phyloP scores from a whole-genome alignment of 768 basidiomycete genomes.

The Lactifluus volemus region DNA sequence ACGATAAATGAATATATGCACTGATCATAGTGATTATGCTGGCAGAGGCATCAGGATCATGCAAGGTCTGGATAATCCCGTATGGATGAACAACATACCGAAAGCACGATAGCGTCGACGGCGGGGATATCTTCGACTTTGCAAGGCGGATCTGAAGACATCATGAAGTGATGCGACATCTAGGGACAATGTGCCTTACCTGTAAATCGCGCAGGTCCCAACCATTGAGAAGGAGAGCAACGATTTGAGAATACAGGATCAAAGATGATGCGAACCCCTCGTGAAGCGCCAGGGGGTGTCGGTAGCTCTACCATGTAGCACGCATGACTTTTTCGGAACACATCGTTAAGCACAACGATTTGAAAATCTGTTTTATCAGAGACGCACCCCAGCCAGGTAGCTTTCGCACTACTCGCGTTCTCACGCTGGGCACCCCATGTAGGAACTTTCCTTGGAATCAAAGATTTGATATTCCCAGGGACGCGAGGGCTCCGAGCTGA shows the following conservation, averaged over 20 bases:
- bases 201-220: slow-evolving; percentile 29
- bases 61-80: background rate
- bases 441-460: slow-evolving; percentile 12
- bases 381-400: slow-evolving; percentile 18
- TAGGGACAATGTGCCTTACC: slow-evolving; percentile 21
- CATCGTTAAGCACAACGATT: background rate
- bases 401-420: slow-evolving; percentile 13
- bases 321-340: slow-evolving; percentile 27
- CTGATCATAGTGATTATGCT: slow-evolving; percentile 36
- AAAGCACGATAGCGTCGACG: slow-evolving; percentile 42
- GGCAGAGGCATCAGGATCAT: background rate
- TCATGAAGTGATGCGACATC: background rate
- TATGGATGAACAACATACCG: slow-evolving; percentile 27
- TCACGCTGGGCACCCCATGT: slow-evolving; percentile 6
- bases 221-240: slow-evolving; percentile 27
- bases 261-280: slow-evolving; percentile 33
- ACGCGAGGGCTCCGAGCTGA: background rate
- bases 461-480: slow-evolving; percentile 14
- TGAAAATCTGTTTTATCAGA: background rate
- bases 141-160: slow-evolving; percentile 29
- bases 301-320: slow-evolving; percentile 34
- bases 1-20: slow-evolving; percentile 3
- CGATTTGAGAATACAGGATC: slow-evolving; percentile 32
- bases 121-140: slow-evolving; percentile 37
- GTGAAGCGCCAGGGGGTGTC: slow-evolving; percentile 24